A percentile compares a stretch with the other conserved stretches of the same genome.
Evolutionary conservation across 1,139 yeast genomes (phyloP).

Genomic region (Zygosaccharomyces pseudobailii): DNA sequence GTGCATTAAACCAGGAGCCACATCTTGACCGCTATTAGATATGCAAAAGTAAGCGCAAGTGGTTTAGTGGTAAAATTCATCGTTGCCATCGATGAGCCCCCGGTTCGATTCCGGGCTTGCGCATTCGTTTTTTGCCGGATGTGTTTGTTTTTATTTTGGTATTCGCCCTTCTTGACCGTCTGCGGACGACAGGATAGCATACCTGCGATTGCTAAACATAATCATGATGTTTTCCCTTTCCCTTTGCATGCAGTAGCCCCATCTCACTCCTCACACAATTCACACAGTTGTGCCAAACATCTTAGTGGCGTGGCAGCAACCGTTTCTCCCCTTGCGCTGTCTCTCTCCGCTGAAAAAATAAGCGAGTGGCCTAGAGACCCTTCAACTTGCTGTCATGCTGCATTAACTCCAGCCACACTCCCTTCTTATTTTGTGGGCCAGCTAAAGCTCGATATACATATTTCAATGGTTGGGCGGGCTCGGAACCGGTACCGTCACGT

Average conservation of each 20-base stretch:
- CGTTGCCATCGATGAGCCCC: constrained; percentile 18
- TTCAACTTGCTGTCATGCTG: neutral
- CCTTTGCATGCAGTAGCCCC: neutral
- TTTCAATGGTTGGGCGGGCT: neutral
- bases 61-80: constrained; percentile 17
- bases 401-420: neutral
- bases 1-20: too few species aligned
- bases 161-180: neutral
- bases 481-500: neutral
- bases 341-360: neutral
- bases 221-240: neutral
- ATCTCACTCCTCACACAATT: neutral
- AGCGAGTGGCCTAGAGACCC: neutral
- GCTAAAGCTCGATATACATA: neutral
- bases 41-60: constrained; percentile 13
- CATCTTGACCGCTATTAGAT: too few species aligned
- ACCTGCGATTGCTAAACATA: neutral
- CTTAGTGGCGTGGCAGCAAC: neutral
- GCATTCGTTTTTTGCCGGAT: constrained; percentile 4
- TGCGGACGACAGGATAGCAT: neutral
- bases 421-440: neutral
- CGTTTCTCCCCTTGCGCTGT: neutral
- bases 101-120: constrained; percentile 18
- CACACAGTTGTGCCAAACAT: neutral
- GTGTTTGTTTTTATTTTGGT: neutral